phyloP scores from a whole-genome alignment of 768 basidiomycete genomes.

The Amyloporia xantha region DNA sequence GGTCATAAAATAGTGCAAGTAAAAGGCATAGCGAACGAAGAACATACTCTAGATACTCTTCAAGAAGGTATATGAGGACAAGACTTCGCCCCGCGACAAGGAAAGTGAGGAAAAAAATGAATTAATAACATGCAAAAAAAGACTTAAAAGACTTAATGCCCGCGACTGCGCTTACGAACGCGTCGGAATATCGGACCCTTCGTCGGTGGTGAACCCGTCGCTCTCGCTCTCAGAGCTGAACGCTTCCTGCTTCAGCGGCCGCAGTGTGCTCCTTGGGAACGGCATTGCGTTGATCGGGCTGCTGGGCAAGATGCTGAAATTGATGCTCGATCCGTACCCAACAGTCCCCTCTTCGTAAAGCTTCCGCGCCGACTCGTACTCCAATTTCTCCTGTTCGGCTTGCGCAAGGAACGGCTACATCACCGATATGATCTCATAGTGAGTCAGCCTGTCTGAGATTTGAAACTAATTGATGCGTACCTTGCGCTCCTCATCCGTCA shows the following conservation, averaged over 20 bases:
- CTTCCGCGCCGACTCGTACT: conserved; percentile 81
- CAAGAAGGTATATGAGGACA: conserved; percentile 7
- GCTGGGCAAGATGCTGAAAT: conserved; percentile 71
- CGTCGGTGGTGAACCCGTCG: conserved; percentile 28
- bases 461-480: conserved; percentile 35
- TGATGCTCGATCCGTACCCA: conserved; percentile 65
- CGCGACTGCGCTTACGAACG: conserved; percentile 12
- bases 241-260: conserved; percentile 49
- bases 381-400: conserved; percentile 92
- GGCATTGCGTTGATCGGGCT: conserved; percentile 45
- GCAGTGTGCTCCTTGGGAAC: conserved; percentile 31
- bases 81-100: background rate
- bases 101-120: no score
- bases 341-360: conserved; percentile 81
- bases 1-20: conserved; percentile 14
- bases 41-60: conserved; percentile 4
- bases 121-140: conserved; percentile 2
- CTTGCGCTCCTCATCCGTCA: conserved; percentile 92
- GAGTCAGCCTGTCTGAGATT: background rate
- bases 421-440: conserved; percentile 10
- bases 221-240: conserved; percentile 66
- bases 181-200: conserved; percentile 14
- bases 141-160: background rate
- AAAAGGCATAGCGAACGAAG: conserved; percentile 6
- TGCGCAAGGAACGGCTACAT: conserved; percentile 83